Conservation (phyloP, 306 rosid genomes). For the Prunus padus region DNA sequence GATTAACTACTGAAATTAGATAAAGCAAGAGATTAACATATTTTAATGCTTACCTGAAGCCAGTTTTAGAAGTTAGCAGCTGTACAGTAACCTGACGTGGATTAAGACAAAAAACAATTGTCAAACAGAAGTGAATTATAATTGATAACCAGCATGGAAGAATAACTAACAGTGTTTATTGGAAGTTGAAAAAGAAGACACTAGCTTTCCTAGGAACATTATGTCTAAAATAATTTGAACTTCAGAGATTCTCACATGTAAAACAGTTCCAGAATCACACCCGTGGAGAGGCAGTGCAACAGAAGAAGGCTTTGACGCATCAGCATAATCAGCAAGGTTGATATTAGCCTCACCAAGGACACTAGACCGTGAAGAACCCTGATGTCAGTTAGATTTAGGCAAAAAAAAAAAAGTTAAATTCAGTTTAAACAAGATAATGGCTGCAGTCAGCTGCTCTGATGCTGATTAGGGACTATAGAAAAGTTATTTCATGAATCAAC, state of each 20-base stretch:
- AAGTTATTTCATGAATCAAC: not conserved
- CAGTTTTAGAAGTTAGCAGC: constrained; percentile 98
- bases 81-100: constrained; percentile 91
- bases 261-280: constrained; percentile 72
- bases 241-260: constrained; percentile 74
- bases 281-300: constrained; percentile 71
- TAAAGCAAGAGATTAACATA: constrained; percentile 32
- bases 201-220: constrained; percentile 8
- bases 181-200: constrained; percentile 19
- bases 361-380: constrained; percentile 97
- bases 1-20: constrained; percentile 32
- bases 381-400: constrained; percentile 32
- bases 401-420: constrained; percentile 35
- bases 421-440: constrained; percentile 20
- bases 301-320: constrained; percentile 84
- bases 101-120: constrained; percentile 25
- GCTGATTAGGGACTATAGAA: constrained; percentile 15
- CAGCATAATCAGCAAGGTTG: constrained; percentile 89
- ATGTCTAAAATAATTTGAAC: constrained; percentile 19
- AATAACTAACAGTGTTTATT: constrained; percentile 15
- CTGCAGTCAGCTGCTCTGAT: constrained; percentile 8
- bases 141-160: constrained; percentile 15
- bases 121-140: not conserved
- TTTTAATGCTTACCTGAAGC: constrained; percentile 72
- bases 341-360: constrained; percentile 88